Conservation (phyloP, 768 basidiomycete genomes). For the Strobilomyces echinocephalus region DNA sequence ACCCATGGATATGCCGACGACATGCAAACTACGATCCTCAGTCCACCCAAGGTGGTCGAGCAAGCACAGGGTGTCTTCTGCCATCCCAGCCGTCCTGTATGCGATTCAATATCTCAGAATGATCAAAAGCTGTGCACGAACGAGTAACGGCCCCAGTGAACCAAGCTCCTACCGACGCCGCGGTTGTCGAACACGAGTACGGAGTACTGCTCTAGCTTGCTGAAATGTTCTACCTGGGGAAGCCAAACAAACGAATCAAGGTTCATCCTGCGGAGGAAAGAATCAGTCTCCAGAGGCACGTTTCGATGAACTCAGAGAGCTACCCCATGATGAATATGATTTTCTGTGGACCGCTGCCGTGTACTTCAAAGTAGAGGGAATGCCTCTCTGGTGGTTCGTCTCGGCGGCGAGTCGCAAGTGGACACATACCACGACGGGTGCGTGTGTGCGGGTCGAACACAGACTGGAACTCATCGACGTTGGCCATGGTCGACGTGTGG, state of each 20-base stretch:
- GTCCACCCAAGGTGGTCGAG: conserved; percentile 74
- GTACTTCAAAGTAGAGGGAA: conserved; percentile 75
- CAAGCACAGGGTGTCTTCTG: conserved; percentile 62
- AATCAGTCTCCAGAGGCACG: neutral
- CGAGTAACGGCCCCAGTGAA: conserved; percentile 75
- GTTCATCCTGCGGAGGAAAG: conserved; percentile 44
- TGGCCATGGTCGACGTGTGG: neutral
- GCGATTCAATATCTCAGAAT: neutral
- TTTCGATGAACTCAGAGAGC: neutral
- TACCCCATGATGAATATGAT: conserved; percentile 79
- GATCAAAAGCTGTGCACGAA: conserved; percentile 30
- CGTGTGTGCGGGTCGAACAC: conserved; percentile 60
- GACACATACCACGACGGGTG: conserved; percentile 70
- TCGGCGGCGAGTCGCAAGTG: conserved; percentile 52
- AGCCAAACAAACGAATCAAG: conserved; percentile 60
- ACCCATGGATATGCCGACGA: conserved; percentile 74
- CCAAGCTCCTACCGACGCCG: conserved; percentile 71
- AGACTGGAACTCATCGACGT: conserved; percentile 30
- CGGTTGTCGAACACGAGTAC: conserved; percentile 80
- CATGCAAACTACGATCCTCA: conserved; percentile 51
- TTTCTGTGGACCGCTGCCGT: conserved; percentile 62
- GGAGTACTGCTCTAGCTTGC: conserved; percentile 47
- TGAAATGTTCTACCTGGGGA: conserved; percentile 62
- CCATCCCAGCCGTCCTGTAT: conserved; percentile 68
- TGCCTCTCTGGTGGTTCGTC: conserved; percentile 53